A percentile compares a stretch with the other conserved stretches of the same genome.
Evolutionary conservation across 768 basidiomycete species (phyloP).

Genomic region (Suillus plorans): DNA sequence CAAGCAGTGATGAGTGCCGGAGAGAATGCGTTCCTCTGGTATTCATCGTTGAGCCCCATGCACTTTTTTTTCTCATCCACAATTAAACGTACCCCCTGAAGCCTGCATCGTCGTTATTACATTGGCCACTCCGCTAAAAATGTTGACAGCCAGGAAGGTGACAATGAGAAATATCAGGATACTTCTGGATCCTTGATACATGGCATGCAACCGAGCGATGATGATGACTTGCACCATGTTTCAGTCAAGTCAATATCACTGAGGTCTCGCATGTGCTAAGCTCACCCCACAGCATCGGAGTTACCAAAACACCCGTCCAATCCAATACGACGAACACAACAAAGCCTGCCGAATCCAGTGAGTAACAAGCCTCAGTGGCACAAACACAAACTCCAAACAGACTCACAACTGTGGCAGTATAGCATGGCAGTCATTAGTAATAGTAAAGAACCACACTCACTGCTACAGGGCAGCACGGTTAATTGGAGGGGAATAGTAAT

Average conservation of each 20-base stretch:
- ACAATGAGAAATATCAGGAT: not conserved
- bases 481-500: too few relatives aligned
- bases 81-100: too few relatives aligned
- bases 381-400: not conserved
- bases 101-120: too few relatives aligned
- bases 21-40: not conserved
- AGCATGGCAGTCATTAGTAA: not conserved
- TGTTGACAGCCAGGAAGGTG: not conserved
- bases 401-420: not conserved
- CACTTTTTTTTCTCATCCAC: too few relatives aligned
- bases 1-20: not conserved
- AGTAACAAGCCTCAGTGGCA: not conserved
- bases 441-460: not conserved
- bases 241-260: not conserved
- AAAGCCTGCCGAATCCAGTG: not conserved
- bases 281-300: not conserved
- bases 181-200: not conserved
- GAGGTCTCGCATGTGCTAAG: not conserved
- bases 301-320: not conserved
- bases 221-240: not conserved
- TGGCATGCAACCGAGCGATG: not conserved
- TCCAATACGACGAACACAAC: not conserved
- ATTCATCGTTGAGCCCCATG: not conserved
- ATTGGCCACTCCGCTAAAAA: not conserved
- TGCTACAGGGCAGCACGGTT: not conserved